Evolutionary conservation across 768 basidiomycete species (phyloP).

Genomic region (Lactarius indigo): DNA sequence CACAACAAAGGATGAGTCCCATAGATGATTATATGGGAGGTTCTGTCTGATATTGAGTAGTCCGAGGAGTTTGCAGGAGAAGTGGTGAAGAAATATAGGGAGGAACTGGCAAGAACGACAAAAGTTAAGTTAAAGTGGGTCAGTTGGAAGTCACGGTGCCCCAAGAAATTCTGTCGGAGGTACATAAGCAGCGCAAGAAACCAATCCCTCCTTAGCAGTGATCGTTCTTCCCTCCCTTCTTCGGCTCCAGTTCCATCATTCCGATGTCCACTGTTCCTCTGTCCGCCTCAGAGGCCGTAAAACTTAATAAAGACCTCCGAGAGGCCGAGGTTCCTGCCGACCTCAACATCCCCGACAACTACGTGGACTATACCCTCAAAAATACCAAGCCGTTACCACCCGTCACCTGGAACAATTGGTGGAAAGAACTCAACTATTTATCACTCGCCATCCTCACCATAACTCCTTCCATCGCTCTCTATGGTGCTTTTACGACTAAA

Average conservation of each 20-base stretch:
- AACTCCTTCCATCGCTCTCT: slow-evolving; percentile 69
- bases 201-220: not conserved
- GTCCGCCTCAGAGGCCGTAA: slow-evolving; percentile 28
- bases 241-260: slow-evolving; percentile 23
- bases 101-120: not conserved
- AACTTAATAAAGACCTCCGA: slow-evolving; percentile 27
- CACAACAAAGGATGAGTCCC: not conserved
- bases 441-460: slow-evolving; percentile 67
- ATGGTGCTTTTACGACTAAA: slow-evolving; percentile 64
- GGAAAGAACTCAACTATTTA: slow-evolving; percentile 72
- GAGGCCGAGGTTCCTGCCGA: slow-evolving; percentile 32
- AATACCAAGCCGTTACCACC: slow-evolving; percentile 49
- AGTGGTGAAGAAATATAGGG: not conserved
- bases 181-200: slow-evolving; percentile 20
- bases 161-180: not conserved
- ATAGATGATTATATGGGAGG: not conserved
- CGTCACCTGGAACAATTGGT: slow-evolving; percentile 42
- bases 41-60: not conserved
- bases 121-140: not conserved
- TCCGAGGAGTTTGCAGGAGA: not conserved
- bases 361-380: slow-evolving; percentile 50
- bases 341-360: slow-evolving; percentile 52
- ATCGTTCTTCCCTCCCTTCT: slow-evolving; percentile 8
- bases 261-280: slow-evolving; percentile 33
- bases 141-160: not conserved